Conservation (phyloP, 371 early-diverging fungal genomes). For the Mucor irregularis region DNA sequence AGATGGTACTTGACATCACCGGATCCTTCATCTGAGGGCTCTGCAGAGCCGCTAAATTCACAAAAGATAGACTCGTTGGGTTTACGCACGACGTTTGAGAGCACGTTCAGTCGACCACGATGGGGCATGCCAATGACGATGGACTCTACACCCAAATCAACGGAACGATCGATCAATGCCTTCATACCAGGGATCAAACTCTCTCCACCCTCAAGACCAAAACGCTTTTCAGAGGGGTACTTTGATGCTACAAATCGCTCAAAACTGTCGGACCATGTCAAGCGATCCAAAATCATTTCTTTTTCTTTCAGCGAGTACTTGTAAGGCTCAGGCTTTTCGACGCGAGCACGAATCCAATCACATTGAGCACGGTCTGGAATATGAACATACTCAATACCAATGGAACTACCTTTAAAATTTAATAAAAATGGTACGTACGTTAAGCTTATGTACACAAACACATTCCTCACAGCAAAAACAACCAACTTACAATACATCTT, state of each 20-base stretch:
- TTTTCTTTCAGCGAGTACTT: conserved; percentile 86
- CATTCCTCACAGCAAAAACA: background rate
- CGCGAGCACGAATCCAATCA: conserved; percentile 93
- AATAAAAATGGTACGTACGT: background rate
- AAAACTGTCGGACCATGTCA: conserved; percentile 96
- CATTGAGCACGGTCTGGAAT: conserved; percentile 94
- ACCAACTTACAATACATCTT: conserved; percentile 82
- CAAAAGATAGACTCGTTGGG: conserved; percentile 97
- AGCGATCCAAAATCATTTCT: conserved; percentile 87
- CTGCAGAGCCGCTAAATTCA: conserved; percentile 85
- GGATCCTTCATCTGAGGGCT: conserved; percentile 88
- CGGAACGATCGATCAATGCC: conserved; percentile 90
- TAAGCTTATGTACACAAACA: background rate
- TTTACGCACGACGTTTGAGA: conserved; percentile 96
- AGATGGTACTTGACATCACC: conserved; percentile 98
- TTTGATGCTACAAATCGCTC: conserved; percentile 95
- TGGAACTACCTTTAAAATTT: conserved; percentile 60
- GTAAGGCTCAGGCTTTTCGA: conserved; percentile 90
- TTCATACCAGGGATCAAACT: conserved; percentile 97
- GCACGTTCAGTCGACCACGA: conserved; percentile 97
- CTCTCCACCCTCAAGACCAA: conserved; percentile 98
- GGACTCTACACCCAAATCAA: conserved; percentile 90
- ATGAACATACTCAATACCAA: conserved; percentile 97
- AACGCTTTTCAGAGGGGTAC: conserved; percentile 96
- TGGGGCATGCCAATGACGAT: conserved; percentile 98